Evolutionary conservation across 164 flowering plant species (phyloP).

Genomic region (Magnolia changhungtana): DNA sequence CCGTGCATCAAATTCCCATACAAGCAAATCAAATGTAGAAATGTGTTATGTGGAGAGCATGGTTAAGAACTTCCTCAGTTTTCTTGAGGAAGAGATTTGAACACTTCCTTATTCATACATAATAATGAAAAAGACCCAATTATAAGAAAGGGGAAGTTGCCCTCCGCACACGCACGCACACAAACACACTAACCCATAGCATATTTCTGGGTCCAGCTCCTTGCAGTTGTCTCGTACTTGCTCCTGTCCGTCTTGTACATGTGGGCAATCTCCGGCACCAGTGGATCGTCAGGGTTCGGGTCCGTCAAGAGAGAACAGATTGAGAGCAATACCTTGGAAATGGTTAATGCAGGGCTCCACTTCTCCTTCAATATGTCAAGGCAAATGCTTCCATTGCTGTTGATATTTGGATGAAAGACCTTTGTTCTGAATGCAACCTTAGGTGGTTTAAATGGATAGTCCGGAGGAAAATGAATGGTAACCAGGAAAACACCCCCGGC

Average conservation of each 20-base stretch:
- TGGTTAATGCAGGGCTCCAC: conserved; percentile 39
- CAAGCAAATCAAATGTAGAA: too few species aligned
- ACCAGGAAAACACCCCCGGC: conserved; percentile 47
- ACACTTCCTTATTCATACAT: too few species aligned
- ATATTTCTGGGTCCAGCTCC: conserved; percentile 56
- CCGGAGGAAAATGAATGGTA: conserved; percentile 44
- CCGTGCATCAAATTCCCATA: too few species aligned
- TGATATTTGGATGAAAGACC: conserved; percentile 35
- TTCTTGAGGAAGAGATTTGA: too few species aligned
- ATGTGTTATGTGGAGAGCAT: too few species aligned
- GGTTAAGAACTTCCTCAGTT: too few species aligned
- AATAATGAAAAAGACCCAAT: too few species aligned
- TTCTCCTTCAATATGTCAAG: conserved; percentile 36
- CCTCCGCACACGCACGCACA: too few species aligned
- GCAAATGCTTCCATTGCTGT: conserved; percentile 38
- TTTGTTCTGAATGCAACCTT: conserved; percentile 41
- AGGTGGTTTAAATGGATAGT: conserved; percentile 45
- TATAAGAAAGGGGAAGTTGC: too few species aligned
- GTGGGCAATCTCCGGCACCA: conserved; percentile 64
- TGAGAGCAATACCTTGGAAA: conserved; percentile 47
- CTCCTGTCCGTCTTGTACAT: conserved; percentile 54
- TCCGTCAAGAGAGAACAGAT: conserved; percentile 54
- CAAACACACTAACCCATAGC: conserved; percentile 49
- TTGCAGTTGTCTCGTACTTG: conserved; percentile 44
- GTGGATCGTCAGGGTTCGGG: conserved; percentile 56